Conservation (phyloP, 768 basidiomycete species). For the Dacryopinax spathularia region DNA sequence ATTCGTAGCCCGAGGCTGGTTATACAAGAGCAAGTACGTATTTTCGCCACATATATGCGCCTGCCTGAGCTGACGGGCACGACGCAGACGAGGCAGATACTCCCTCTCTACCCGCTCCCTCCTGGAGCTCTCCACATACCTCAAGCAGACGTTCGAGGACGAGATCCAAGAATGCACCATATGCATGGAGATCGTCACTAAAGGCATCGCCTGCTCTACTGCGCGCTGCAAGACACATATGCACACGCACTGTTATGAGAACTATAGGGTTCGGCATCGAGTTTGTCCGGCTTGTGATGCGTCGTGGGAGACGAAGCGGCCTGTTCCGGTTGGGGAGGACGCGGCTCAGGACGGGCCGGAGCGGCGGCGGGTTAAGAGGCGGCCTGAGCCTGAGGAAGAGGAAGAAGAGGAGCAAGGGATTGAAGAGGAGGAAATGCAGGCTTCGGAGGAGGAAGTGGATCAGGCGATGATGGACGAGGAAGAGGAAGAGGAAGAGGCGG, state of each 20-base stretch:
- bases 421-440: constrained; percentile 5
- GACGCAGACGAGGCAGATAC: constrained; percentile 42
- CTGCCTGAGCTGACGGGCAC: not conserved
- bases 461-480: constrained; percentile 8
- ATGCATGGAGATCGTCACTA: constrained; percentile 62
- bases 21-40: constrained; percentile 57
- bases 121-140: constrained; percentile 57
- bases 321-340: not conserved
- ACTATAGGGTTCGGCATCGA: constrained; percentile 27
- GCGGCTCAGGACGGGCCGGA: not conserved
- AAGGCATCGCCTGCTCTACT: constrained; percentile 47
- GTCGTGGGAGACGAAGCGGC: constrained; percentile 33
- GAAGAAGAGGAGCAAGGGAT: constrained; percentile 18
- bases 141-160: constrained; percentile 57
- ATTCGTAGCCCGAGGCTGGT: constrained; percentile 74
- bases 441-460: not conserved
- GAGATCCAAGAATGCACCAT: constrained; percentile 58
- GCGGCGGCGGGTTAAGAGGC: constrained; percentile 5
- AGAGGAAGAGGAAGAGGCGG: constrained; percentile 11
- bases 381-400: constrained; percentile 18
- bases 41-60: not conserved
- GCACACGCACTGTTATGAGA: constrained; percentile 51
- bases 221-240: constrained; percentile 48
- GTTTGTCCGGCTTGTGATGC: constrained; percentile 43
- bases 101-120: constrained; percentile 61